A percentile compares a stretch with the other conserved stretches of the same genome.
Conservation (phyloP, 495 filamentous ascomycete genomes). For the Penicillium steckii region DNA sequence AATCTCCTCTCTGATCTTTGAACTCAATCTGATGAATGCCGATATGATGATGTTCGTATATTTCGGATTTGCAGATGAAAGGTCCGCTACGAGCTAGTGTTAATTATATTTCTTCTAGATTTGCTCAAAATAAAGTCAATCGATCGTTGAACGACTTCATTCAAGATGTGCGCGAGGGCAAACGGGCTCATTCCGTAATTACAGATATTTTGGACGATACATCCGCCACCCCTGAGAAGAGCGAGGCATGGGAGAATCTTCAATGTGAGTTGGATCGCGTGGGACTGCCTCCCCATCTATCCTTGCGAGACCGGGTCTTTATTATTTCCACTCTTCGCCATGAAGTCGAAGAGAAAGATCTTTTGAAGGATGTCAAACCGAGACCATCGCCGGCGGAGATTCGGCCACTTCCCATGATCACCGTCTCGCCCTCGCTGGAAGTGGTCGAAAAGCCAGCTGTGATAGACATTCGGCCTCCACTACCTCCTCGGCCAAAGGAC, state of each 20-base stretch:
- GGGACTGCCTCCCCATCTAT: slow-evolving; percentile 10
- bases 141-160: slow-evolving; percentile 2
- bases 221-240: not conserved
- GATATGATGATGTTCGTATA: slow-evolving; percentile 22
- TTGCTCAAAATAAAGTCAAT: slow-evolving; percentile 14
- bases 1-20: slow-evolving; percentile 13
- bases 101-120: slow-evolving; percentile 7
- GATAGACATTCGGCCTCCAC: not conserved
- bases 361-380: not conserved
- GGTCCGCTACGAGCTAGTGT: not conserved
- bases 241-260: slow-evolving; percentile 12
- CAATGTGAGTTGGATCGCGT: slow-evolving; percentile 7
- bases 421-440: no score
- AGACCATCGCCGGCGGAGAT: not conserved
- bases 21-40: slow-evolving; percentile 15
- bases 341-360: slow-evolving; percentile 7
- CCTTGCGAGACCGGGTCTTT: slow-evolving; percentile 10
- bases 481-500: not conserved
- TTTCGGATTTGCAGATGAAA: not conserved
- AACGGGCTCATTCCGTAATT: slow-evolving; percentile 1
- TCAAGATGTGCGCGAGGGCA: slow-evolving; percentile 8
- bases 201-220: not conserved
- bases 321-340: slow-evolving; percentile 11
- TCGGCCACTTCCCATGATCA: not conserved
- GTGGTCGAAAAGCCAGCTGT: not conserved